A percentile compares a stretch with the other conserved stretches of the same genome.
Conservation (phyloP, 1,284 basidiomycete species). For the Athelia psychrophila region DNA sequence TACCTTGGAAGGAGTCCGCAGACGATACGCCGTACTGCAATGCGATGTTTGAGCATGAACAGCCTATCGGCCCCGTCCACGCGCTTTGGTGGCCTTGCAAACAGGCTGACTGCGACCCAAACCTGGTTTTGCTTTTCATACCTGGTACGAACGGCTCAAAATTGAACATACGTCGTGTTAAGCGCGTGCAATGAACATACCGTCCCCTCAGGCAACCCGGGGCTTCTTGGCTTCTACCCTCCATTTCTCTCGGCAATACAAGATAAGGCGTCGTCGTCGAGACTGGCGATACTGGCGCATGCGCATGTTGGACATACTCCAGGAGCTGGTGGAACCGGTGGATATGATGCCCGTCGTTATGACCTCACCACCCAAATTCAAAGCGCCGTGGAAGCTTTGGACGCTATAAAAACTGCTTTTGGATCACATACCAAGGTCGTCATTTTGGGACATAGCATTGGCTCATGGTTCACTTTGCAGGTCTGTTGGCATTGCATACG, state of each 20-base stretch:
- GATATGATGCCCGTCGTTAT: constrained; percentile 16
- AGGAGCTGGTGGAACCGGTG: constrained; percentile 15
- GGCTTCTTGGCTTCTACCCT: constrained; percentile 55
- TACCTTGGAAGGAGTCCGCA: constrained; percentile 7
- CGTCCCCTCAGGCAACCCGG: constrained; percentile 53
- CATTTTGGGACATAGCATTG: constrained; percentile 58
- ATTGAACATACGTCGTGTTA: constrained; percentile 1
- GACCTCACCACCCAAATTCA: constrained; percentile 45
- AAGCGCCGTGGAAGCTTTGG: constrained; percentile 46
- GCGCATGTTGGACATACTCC: constrained; percentile 54
- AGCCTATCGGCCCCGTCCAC: constrained; percentile 38
- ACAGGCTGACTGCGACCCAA: constrained; percentile 19
- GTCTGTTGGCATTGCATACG: constrained; percentile 23
- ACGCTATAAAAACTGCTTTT: constrained; percentile 36
- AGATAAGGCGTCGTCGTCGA: constrained; percentile 26
- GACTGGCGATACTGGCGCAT: constrained; percentile 49
- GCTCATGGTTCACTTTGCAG: constrained; percentile 58
- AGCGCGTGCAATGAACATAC: not conserved
- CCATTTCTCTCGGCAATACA: constrained; percentile 51
- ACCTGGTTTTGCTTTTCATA: constrained; percentile 49
- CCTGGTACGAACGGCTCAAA: constrained; percentile 39
- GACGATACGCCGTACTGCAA: constrained; percentile 19
- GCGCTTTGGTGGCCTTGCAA: constrained; percentile 51
- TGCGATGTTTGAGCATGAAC: constrained; percentile 35
- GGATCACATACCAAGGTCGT: constrained; percentile 36